Conservation (phyloP, 345 rosid species). For the rapeseed (Brassica napus) region Da-Ae NC_063442.1:13605501-13606000, state of each 20-base stretch:
- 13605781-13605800: too few species aligned
- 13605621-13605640: not conserved
- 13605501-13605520: too few species aligned
- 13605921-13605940: not conserved
- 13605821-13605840: too few species aligned
- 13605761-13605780: too few species aligned
- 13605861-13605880: not conserved
- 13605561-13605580: not conserved
- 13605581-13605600: not conserved
- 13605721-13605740: too few species aligned
- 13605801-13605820: too few species aligned
- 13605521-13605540: too few species aligned
- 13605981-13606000: too few species aligned
- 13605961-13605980: not conserved
- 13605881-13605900: not conserved
- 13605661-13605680: too few species aligned
- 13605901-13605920: not conserved
- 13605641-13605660: too few species aligned
- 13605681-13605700: not conserved
- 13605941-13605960: not conserved
- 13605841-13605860: too few species aligned
- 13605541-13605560: not conserved
- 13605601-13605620: not conserved
- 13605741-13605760: too few species aligned
- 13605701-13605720: not conserved